Percentiles rank a stretch among this genome's conserved stretches.
phyloP scores from a whole-genome alignment of 1,284 basidiomycete genomes.

The Ustilago hordei region DNA sequence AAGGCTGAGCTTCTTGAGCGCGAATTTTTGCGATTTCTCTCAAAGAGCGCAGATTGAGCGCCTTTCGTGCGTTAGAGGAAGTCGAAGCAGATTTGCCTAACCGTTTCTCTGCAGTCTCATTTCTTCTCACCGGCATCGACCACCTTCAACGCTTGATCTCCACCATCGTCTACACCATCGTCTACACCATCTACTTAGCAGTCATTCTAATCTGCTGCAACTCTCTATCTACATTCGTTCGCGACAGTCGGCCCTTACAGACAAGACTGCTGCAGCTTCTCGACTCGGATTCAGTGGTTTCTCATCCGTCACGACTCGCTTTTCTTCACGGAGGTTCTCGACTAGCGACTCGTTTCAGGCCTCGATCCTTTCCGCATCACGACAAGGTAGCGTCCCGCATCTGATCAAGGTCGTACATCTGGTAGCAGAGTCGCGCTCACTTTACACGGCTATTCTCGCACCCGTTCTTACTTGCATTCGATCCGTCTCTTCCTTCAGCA shows the following conservation, averaged over 20 bases:
- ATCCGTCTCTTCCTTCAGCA: not conserved
- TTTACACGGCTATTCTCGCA: not conserved
- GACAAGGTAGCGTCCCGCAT: not conserved
- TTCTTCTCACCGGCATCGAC: constrained; percentile 14
- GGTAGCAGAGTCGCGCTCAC: not conserved
- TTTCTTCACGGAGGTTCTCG: not conserved
- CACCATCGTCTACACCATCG: not conserved
- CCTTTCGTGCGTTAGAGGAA: not conserved
- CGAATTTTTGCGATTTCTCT: constrained; percentile 1
- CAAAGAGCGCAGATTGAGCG: not conserved
- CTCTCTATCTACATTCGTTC: not conserved
- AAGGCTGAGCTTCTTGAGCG: not conserved
- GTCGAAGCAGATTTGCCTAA: constrained; percentile 10
- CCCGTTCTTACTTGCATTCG: not conserved
- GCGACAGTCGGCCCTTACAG: not conserved
- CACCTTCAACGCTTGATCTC: not conserved
- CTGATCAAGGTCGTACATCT: not conserved
- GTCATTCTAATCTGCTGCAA: not conserved
- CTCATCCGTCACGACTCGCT: not conserved
- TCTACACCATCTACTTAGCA: not conserved
- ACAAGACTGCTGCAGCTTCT: not conserved
- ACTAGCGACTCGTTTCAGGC: not conserved
- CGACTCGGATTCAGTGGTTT: not conserved
- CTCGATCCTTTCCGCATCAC: not conserved
- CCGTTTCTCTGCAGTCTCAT: not conserved